These are phyloP conservation scores for Daldinia decipiens DNA, from an alignment of 495 filamentous ascomycete genomes.

Conservation along the genomic window DNA sequence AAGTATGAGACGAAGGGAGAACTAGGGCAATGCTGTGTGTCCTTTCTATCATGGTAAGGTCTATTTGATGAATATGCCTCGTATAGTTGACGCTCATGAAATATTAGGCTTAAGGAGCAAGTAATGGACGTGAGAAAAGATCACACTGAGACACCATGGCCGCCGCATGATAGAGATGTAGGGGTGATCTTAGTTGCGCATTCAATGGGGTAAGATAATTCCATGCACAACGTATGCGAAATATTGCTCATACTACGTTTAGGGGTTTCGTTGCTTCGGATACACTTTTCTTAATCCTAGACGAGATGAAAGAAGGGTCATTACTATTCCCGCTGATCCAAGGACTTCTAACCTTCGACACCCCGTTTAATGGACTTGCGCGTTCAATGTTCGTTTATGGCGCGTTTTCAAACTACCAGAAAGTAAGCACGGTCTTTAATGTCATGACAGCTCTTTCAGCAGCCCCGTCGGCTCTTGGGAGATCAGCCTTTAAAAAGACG, in stretches of 20 bases:
- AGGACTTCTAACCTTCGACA: conserved; percentile 92
- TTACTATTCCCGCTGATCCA: conserved; percentile 74
- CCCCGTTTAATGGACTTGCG: conserved; percentile 89
- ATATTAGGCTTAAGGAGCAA: conserved; percentile 79
- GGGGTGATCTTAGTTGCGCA: conserved; percentile 87
- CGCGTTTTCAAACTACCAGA: conserved; percentile 88
- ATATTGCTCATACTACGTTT: conserved; percentile 3
- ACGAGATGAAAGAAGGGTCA: conserved; percentile 48
- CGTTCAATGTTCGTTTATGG: conserved; percentile 90
- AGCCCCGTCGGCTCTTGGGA: conserved; percentile 58
- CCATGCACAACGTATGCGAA: neutral
- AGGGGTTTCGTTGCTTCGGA: conserved; percentile 91
- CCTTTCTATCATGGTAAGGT: conserved; percentile 82
- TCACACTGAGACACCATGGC: conserved; percentile 76
- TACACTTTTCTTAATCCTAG: conserved; percentile 68
- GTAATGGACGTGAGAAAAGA: conserved; percentile 89
- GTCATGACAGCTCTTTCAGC: conserved; percentile 68
- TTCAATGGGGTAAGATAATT: conserved; percentile 76
- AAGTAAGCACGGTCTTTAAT: conserved; percentile 77
- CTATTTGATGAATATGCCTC: conserved; percentile 5
- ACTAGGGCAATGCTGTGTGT: conserved; percentile 74
- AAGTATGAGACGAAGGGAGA: conserved; percentile 93
- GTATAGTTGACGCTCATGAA: conserved; percentile 18
- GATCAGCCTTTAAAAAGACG: conserved; percentile 54
- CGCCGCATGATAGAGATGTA: conserved; percentile 86